phyloP scores from a whole-genome alignment of 352 stramenopile species.

The Globisporangium heterothallicum region DNA sequence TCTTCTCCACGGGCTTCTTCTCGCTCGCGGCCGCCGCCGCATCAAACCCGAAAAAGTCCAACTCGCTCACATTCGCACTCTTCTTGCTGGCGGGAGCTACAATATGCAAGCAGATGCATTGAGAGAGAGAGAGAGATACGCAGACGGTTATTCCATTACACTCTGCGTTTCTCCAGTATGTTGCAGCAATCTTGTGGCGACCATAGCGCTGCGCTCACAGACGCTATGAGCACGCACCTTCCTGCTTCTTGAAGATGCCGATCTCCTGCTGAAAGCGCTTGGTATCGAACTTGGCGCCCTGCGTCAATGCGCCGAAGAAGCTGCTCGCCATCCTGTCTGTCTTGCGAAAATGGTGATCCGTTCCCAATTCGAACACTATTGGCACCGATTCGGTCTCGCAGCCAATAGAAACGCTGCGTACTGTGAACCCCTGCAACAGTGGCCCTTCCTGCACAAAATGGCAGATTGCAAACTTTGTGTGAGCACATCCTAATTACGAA shows the following conservation, averaged over 20 bases:
- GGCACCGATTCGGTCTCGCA: no score
- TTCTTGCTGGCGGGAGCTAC: conserved; percentile 16
- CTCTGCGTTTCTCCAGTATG: no score
- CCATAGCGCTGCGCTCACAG: background rate
- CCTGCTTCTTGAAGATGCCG: conserved; percentile 47
- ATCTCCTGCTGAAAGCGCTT: conserved; percentile 54
- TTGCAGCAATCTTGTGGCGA: no score
- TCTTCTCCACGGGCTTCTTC: conserved; percentile 21
- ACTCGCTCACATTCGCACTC: conserved; percentile 30
- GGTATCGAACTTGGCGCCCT: conserved; percentile 62
- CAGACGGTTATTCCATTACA: no score
- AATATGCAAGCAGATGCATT: no score
- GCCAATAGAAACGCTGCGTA: no score
- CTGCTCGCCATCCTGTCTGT: conserved; percentile 43
- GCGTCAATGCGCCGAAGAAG: conserved; percentile 70
- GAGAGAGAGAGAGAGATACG: no score
- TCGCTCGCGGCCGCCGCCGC: conserved; percentile 11
- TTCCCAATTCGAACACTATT: no score
- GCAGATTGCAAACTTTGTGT: no score
- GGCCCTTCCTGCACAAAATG: no score
- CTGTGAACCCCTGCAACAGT: no score
- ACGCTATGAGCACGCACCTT: conserved; percentile 17
- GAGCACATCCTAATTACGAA: no score
- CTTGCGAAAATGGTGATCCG: background rate
- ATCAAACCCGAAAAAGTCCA: conserved; percentile 84